phyloP scores from a whole-genome alignment of 306 rosid genomes.

The Pueraria montana region DNA sequence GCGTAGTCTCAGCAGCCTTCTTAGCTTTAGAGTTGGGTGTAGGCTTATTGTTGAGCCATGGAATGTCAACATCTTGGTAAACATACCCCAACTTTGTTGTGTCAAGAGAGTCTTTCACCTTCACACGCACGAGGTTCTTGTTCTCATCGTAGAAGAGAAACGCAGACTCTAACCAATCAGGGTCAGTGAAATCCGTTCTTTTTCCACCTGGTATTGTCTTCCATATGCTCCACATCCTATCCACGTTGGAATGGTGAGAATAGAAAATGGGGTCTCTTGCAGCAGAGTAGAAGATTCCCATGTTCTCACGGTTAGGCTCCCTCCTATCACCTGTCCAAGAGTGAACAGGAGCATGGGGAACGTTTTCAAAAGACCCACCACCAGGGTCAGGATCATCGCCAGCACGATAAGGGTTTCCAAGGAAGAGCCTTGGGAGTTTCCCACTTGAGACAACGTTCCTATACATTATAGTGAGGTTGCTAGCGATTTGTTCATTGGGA shows the following conservation, averaged over 20 bases:
- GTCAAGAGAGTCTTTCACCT: slow-evolving; percentile 64
- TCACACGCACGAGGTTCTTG: slow-evolving; percentile 61
- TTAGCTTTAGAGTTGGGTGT: slow-evolving; percentile 27
- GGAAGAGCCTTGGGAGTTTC: slow-evolving; percentile 53
- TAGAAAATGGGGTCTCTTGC: slow-evolving; percentile 78
- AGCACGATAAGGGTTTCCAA: slow-evolving; percentile 60
- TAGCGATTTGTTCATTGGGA: not conserved
- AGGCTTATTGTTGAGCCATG: slow-evolving; percentile 52
- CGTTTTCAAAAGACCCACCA: slow-evolving; percentile 54
- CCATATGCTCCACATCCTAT: slow-evolving; percentile 80
- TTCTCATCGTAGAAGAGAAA: slow-evolving; percentile 79
- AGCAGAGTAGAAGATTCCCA: slow-evolving; percentile 80
- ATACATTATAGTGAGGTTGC: slow-evolving; percentile 66
- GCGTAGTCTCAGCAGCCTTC: slow-evolving; percentile 49
- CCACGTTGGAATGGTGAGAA: slow-evolving; percentile 73
- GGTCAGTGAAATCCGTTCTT: slow-evolving; percentile 48
- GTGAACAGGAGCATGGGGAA: slow-evolving; percentile 67
- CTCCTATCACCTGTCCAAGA: slow-evolving; percentile 64
- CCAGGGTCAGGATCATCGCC: slow-evolving; percentile 62
- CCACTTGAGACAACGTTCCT: slow-evolving; percentile 59
- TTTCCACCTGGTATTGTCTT: slow-evolving; percentile 61
- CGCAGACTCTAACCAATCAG: slow-evolving; percentile 64
- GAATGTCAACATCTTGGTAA: slow-evolving; percentile 63
- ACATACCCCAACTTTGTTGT: slow-evolving; percentile 57
- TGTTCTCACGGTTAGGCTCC: slow-evolving; percentile 60